Evolutionary conservation across 257 asterid species (phyloP).

Genomic region (Nicotiana tabacum): DNA sequence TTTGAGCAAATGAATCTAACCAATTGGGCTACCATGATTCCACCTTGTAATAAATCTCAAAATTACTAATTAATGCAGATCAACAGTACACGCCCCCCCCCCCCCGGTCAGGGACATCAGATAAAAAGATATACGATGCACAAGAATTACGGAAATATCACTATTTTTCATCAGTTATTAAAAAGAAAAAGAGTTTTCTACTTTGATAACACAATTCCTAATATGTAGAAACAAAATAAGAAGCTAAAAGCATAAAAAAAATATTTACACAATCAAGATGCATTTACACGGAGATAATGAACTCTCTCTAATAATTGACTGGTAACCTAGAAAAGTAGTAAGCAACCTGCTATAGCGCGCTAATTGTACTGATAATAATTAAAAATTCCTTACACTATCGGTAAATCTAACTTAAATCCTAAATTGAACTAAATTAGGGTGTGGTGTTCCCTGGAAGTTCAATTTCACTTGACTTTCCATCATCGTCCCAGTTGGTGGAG

Average conservation of each 20-base stretch:
- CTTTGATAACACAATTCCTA: not conserved
- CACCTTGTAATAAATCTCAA: too few relatives aligned
- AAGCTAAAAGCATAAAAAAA: not conserved
- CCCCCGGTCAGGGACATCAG: too few relatives aligned
- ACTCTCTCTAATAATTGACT: not conserved
- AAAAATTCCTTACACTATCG: not conserved
- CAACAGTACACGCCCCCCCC: too few relatives aligned
- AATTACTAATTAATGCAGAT: too few relatives aligned
- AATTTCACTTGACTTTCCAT: conserved; percentile 11
- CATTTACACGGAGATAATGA: not conserved
- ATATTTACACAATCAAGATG: not conserved
- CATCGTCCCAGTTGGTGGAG: conserved; percentile 46
- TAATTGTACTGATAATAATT: not conserved
- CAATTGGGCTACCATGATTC: too few relatives aligned
- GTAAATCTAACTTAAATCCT: not conserved
- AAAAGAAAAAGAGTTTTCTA: not conserved
- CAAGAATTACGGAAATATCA: too few relatives aligned
- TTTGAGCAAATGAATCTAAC: not conserved
- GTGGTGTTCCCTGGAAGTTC: not conserved
- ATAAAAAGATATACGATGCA: too few relatives aligned
- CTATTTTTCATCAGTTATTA: too few relatives aligned
- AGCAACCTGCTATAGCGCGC: not conserved
- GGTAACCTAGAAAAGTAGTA: not conserved
- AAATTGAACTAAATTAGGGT: not conserved
- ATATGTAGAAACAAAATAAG: not conserved